A percentile compares a stretch with the other conserved stretches of the same genome.
These are phyloP conservation scores for Gentiana macrophylla DNA, from an alignment of 257 asterid genomes.

Conservation along the genomic window DNA sequence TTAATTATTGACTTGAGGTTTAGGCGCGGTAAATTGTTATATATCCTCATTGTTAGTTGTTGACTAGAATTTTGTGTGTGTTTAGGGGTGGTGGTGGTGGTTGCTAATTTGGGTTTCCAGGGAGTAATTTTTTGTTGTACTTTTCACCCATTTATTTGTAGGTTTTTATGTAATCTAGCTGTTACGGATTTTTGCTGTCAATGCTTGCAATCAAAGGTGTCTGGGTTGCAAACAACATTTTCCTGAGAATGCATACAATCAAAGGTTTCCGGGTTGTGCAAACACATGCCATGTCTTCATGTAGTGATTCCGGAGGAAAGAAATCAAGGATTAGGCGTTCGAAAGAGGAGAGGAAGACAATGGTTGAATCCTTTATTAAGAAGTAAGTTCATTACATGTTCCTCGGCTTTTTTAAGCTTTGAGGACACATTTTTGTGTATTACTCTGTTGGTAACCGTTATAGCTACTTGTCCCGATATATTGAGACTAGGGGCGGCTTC, in stretches of 20 bases:
- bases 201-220: background rate
- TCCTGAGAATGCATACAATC: conserved; percentile 49
- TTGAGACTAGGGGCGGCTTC: too few relatives aligned
- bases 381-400: conserved; percentile 28
- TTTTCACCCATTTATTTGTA: too few relatives aligned
- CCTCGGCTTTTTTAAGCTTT: background rate
- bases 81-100: too few relatives aligned
- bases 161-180: too few relatives aligned
- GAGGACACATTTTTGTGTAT: too few relatives aligned
- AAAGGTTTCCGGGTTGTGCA: conserved; percentile 62
- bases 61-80: too few relatives aligned
- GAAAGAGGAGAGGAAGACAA: conserved; percentile 76
- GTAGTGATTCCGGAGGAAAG: conserved; percentile 55
- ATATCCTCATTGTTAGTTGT: background rate
- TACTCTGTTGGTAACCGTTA: too few relatives aligned
- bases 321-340: conserved; percentile 81
- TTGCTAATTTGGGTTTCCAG: too few relatives aligned
- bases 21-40: background rate
- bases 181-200: too few relatives aligned
- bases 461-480: too few relatives aligned
- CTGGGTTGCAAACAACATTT: conserved; percentile 6
- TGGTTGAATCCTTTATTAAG: conserved; percentile 77
- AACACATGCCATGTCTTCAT: conserved; percentile 59
- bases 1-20: background rate
- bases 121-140: too few relatives aligned